phyloP scores from a whole-genome alignment of 768 basidiomycete species.

The Boletales sp. region DNA sequence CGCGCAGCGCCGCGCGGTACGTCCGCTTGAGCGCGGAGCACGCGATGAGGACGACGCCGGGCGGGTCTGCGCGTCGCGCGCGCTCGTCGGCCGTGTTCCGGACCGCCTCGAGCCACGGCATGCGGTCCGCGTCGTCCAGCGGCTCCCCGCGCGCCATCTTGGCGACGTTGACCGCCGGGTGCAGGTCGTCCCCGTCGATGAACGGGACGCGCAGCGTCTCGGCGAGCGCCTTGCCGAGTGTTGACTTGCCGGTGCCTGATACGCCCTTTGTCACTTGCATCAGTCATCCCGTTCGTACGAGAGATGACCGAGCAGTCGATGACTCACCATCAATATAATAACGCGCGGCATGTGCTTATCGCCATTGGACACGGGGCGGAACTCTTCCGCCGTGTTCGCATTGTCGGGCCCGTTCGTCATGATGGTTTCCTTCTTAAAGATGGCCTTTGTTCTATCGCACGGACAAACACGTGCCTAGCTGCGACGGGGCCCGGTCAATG shows the following conservation, averaged over 20 bases:
- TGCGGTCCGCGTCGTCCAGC: conserved; percentile 76
- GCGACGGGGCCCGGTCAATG: too few relatives aligned
- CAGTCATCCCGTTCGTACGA: neutral
- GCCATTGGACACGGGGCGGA: too few relatives aligned
- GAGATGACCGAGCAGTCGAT: too few relatives aligned
- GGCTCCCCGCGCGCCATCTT: conserved; percentile 84
- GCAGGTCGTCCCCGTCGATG: conserved; percentile 87
- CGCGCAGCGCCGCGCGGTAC: conserved; percentile 83
- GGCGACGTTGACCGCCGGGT: conserved; percentile 73
- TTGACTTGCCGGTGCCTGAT: conserved; percentile 70
- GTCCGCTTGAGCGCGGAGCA: conserved; percentile 81
- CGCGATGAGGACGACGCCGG: conserved; percentile 58
- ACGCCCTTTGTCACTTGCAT: conserved; percentile 49
- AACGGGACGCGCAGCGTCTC: conserved; percentile 63
- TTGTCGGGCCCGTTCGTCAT: too few relatives aligned
- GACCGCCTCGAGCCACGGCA: conserved; percentile 80
- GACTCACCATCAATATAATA: too few relatives aligned
- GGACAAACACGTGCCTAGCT: too few relatives aligned
- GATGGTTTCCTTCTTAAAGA: too few relatives aligned
- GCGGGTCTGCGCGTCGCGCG: too few relatives aligned
- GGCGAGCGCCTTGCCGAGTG: conserved; percentile 64
- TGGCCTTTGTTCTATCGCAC: too few relatives aligned
- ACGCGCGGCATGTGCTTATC: too few relatives aligned
- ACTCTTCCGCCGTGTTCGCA: too few relatives aligned
- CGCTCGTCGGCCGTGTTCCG: conserved; percentile 43